These are phyloP conservation scores for Closterium sp. DNA, from an alignment of 139 green algal genomes.

Conservation along the genomic window DNA sequence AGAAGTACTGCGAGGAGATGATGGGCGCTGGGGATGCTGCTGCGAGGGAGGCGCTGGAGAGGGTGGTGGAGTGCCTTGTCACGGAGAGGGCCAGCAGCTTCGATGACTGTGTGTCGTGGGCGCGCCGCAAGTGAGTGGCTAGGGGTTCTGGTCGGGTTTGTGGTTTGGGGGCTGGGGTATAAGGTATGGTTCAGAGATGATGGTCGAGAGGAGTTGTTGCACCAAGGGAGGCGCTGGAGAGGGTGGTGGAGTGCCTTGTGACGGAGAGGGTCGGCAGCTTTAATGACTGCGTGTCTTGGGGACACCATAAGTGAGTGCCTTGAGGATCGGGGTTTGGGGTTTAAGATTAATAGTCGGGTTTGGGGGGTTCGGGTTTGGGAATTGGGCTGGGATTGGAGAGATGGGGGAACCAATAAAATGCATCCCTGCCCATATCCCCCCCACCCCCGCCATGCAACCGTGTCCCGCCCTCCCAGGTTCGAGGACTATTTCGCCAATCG, in stretches of 20 bases:
- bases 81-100: constrained; percentile 65
- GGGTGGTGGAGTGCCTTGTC: constrained; percentile 80
- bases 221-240: constrained; percentile 79
- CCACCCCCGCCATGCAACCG: too few relatives aligned
- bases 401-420: too few relatives aligned
- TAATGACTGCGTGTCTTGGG: constrained; percentile 86
- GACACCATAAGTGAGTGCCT: constrained; percentile 49
- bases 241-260: constrained; percentile 80
- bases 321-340: too few relatives aligned
- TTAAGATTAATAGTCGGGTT: too few relatives aligned
- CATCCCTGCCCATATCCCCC: neutral
- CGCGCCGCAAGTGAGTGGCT: constrained; percentile 52
- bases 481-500: constrained; percentile 79
- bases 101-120: constrained; percentile 86
- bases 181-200: too few relatives aligned
- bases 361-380: too few relatives aligned
- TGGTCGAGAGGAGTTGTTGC: constrained; percentile 42
- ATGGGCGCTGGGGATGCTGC: constrained; percentile 40
- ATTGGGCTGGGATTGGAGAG: too few relatives aligned
- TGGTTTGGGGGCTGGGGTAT: neutral
- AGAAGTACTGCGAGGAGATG: constrained; percentile 66
- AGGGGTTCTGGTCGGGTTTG: neutral
- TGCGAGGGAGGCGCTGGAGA: constrained; percentile 79
- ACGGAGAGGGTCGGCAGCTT: constrained; percentile 65
- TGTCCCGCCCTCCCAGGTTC: constrained; percentile 23